phyloP scores from a whole-genome alignment of 2,329 filamentous ascomycete species.

The Apiospora koreana region DNA sequence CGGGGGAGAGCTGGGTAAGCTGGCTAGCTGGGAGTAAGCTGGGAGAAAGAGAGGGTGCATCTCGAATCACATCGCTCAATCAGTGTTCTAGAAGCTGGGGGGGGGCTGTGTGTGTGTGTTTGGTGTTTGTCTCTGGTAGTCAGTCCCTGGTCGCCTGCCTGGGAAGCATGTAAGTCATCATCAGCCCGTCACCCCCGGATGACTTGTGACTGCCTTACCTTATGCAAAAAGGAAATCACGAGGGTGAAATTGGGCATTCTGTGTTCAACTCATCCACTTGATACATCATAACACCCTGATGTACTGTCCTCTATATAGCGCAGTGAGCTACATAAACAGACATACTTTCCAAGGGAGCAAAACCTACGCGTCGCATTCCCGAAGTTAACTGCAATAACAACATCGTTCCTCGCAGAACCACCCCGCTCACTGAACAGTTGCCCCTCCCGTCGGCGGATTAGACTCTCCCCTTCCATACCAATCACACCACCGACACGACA shows the following conservation, averaged over 20 bases:
- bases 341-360: neutral
- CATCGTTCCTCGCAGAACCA: neutral
- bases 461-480: neutral
- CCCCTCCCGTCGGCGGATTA: neutral
- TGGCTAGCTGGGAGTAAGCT: neutral
- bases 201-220: neutral
- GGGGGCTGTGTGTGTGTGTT: no score
- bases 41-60: neutral
- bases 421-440: neutral
- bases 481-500: conserved; percentile 1
- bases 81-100: neutral
- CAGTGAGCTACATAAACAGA: neutral
- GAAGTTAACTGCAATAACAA: neutral
- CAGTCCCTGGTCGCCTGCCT: neutral
- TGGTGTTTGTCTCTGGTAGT: neutral
- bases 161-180: neutral
- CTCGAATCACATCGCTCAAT: neutral
- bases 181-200: conserved; percentile 4
- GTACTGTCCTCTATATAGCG: neutral
- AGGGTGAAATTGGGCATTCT: neutral
- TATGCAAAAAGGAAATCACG: neutral
- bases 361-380: neutral
- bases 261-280: neutral
- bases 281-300: neutral
- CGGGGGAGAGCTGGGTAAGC: neutral